Conservation (phyloP, 495 filamentous ascomycete species). For the Cetradonia linearis region DNA sequence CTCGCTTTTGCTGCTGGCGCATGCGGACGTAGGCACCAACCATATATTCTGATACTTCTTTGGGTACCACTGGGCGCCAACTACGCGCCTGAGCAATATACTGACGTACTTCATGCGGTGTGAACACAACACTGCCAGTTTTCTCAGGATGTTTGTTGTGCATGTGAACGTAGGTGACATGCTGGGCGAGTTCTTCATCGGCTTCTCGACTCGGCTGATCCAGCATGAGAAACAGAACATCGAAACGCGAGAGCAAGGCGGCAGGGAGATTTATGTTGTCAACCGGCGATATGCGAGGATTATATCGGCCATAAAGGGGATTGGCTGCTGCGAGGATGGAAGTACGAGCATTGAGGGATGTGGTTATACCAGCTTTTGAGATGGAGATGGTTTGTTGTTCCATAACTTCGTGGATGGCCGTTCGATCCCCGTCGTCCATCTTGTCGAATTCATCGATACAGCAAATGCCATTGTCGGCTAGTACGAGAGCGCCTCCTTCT, state of each 20-base stretch:
- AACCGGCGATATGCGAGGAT: constrained; percentile 88
- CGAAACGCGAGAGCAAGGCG: constrained; percentile 90
- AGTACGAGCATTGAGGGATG: constrained; percentile 88
- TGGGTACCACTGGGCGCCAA: constrained; percentile 75
- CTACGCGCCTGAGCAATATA: constrained; percentile 89
- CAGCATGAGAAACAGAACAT: constrained; percentile 91
- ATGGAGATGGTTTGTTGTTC: constrained; percentile 99
- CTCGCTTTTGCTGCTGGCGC: constrained; percentile 76
- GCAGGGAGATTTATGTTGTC: constrained; percentile 99
- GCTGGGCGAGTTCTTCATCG: constrained; percentile 87
- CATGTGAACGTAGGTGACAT: constrained; percentile 97
- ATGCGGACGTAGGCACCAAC: constrained; percentile 91
- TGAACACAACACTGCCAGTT: constrained; percentile 61
- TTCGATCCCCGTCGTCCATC: constrained; percentile 95
- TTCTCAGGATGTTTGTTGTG: constrained; percentile 81
- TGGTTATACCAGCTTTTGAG: constrained; percentile 95
- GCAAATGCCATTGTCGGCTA: constrained; percentile 97
- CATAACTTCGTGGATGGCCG: constrained; percentile 99
- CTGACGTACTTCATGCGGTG: constrained; percentile 83
- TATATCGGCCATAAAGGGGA: constrained; percentile 95
- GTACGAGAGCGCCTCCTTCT: constrained; percentile 88
- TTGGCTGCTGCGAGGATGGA: constrained; percentile 98
- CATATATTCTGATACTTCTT: constrained; percentile 83
- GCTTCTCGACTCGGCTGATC: constrained; percentile 80
- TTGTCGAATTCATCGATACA: constrained; percentile 99